Conservation (phyloP, 345 rosid species). For the Hibiscus tridactylites region DNA sequence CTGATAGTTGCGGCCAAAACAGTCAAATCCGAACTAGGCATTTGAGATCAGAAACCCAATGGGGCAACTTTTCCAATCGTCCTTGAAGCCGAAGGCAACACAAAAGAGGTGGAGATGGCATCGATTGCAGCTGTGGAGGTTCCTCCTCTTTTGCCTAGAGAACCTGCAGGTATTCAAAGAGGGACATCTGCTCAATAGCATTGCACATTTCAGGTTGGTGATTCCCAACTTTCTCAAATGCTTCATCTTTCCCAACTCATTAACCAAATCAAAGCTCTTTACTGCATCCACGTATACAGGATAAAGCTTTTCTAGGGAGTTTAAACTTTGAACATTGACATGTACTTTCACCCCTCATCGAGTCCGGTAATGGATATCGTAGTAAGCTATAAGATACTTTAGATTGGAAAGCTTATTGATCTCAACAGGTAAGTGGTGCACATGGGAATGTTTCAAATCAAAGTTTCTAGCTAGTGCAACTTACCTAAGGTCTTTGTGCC, state of each 20-base stretch:
- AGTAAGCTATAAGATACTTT: background rate
- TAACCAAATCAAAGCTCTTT: background rate
- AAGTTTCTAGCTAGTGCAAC: background rate
- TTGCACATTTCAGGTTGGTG: slow-evolving; percentile 7
- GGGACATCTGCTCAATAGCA: slow-evolving; percentile 1
- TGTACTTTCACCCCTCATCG: background rate
- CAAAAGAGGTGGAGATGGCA: background rate
- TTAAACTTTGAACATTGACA: background rate
- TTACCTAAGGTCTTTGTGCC: background rate
- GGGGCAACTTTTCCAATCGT: background rate
- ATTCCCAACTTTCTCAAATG: slow-evolving; percentile 13
- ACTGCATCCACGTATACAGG: background rate
- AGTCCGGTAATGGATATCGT: background rate
- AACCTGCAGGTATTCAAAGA: slow-evolving; percentile 2
- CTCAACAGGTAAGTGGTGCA: background rate
- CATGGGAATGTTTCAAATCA: background rate
- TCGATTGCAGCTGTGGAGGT: background rate
- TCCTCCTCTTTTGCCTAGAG: background rate
- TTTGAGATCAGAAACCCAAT: slow-evolving; percentile 7
- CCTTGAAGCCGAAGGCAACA: background rate
- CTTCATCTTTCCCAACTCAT: background rate
- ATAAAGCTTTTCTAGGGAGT: background rate
- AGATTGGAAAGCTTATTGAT: background rate
- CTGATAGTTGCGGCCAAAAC: background rate
- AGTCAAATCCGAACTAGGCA: background rate